These are phyloP conservation scores for Sclerospora graminicola DNA, from an alignment of 352 stramenopile species.

Conservation along the genomic window DNA sequence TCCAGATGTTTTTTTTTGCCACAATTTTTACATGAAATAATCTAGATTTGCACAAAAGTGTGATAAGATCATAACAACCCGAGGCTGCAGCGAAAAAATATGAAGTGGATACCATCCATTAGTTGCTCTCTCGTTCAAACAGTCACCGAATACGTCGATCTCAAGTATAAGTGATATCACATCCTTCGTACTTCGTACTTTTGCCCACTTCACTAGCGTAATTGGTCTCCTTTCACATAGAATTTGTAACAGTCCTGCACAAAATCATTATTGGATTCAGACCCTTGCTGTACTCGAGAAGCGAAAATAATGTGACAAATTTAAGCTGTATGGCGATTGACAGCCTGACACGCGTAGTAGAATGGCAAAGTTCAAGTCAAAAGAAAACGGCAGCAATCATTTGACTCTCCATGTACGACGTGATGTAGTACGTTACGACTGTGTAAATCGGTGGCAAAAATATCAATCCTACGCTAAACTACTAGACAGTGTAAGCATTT, in stretches of 20 bases:
- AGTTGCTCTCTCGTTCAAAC: constrained; percentile 24
- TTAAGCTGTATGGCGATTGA: constrained; percentile 35
- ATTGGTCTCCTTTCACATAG: not conserved
- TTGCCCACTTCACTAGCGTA: constrained; percentile 8
- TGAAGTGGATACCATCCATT: constrained; percentile 46
- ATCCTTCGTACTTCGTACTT: constrained; percentile 19
- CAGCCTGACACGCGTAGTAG: constrained; percentile 49
- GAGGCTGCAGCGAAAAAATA: constrained; percentile 31
- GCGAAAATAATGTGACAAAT: constrained; percentile 39
- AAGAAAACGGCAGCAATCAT: constrained; percentile 25
- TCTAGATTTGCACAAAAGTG: constrained; percentile 19
- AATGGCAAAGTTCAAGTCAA: constrained; percentile 36
- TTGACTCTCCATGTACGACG: constrained; percentile 29
- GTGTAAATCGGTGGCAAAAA: constrained; percentile 34
- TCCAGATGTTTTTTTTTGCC: constrained; percentile 23
- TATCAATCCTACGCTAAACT: constrained; percentile 27
- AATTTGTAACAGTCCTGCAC: constrained; percentile 19
- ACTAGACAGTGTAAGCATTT: constrained; percentile 35
- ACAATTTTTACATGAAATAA: constrained; percentile 29
- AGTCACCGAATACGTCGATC: constrained; percentile 47
- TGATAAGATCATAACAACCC: constrained; percentile 44
- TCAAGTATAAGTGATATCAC: constrained; percentile 44
- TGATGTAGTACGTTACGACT: constrained; percentile 51
- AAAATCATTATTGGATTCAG: constrained; percentile 42
- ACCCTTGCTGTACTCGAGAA: constrained; percentile 22